Percentiles rank a stretch among this genome's conserved stretches.
These are phyloP conservation scores for Paspalum notatum DNA, from an alignment of 176 grass and related monocot genomes.

Conservation along the genomic window DNA sequence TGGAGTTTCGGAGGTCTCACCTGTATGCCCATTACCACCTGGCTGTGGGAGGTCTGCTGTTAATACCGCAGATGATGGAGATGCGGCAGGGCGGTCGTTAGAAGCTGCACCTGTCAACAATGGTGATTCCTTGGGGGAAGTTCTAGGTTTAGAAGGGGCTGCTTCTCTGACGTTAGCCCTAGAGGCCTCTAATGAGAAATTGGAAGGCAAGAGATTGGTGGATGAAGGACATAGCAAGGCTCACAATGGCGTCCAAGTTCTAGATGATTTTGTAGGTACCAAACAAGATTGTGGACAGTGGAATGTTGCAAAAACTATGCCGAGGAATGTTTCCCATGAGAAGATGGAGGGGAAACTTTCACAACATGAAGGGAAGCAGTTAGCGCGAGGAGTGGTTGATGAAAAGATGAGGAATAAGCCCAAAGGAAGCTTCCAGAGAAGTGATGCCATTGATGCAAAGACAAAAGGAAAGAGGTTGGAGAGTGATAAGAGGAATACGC, in stretches of 20 bases:
- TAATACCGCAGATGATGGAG: conserved; percentile 2
- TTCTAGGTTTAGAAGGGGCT: conserved; percentile 4
- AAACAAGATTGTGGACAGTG: background rate
- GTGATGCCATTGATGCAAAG: conserved; percentile 21
- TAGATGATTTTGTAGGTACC: conserved; percentile 16
- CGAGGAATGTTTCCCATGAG: background rate
- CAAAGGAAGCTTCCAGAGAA: background rate
- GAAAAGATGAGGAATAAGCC: conserved; percentile 24
- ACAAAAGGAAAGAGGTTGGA: conserved; percentile 29
- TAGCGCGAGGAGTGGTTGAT: background rate
- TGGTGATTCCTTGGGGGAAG: conserved; percentile 9
- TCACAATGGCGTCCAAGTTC: conserved; percentile 27
- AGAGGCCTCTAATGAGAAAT: conserved; percentile 20
- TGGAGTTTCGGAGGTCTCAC: background rate
- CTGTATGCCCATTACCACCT: background rate
- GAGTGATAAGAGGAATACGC: conserved; percentile 11
- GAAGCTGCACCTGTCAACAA: conserved; percentile 7
- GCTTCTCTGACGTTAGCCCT: background rate
- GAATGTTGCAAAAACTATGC: conserved; percentile 17
- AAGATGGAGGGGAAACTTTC: conserved; percentile 25
- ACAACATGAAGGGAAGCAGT: background rate
- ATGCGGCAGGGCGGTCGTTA: conserved; percentile 1
- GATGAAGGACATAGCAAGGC: conserved; percentile 29
- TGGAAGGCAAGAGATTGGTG: conserved; percentile 11
- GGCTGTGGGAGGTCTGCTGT: background rate